These are phyloP conservation scores for Phialophora chinensis DNA, from an alignment of 2,329 filamentous ascomycete species.

Conservation along the genomic window DNA sequence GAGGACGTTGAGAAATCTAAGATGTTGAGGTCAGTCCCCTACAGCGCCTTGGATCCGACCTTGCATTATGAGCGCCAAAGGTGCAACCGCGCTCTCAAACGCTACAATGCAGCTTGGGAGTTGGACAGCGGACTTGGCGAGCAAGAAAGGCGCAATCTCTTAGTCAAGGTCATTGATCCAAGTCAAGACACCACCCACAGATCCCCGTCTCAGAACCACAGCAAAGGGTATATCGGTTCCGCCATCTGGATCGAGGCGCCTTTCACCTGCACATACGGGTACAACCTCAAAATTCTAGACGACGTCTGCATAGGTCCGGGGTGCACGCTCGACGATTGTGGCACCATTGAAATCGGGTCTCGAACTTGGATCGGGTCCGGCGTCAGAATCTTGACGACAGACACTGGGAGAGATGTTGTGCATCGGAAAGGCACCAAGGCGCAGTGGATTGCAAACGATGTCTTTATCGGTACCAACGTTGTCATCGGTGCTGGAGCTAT, in stretches of 20 bases:
- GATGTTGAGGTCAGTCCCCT: conserved; percentile 82
- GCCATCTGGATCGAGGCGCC: conserved; percentile 82
- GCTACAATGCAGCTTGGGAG: conserved; percentile 84
- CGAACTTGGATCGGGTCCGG: conserved; percentile 74
- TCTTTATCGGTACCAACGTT: conserved; percentile 77
- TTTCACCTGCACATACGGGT: conserved; percentile 93
- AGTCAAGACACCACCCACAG: conserved; percentile 74
- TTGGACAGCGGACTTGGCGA: conserved; percentile 72
- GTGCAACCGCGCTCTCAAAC: conserved; percentile 79
- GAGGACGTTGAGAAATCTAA: conserved; percentile 79
- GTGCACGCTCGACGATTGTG: conserved; percentile 87
- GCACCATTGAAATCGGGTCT: conserved; percentile 79
- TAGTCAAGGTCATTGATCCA: conserved; percentile 71
- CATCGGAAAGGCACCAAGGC: conserved; percentile 75
- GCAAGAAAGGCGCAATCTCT: conserved; percentile 42
- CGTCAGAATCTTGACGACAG: conserved; percentile 82
- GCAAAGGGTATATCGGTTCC: conserved; percentile 67
- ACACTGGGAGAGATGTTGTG: conserved; percentile 73
- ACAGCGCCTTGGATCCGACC: conserved; percentile 77
- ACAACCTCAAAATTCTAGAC: conserved; percentile 87
- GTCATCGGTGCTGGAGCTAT: conserved; percentile 68
- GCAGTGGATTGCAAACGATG: conserved; percentile 70
- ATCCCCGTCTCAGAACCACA: conserved; percentile 56
- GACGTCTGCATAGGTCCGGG: conserved; percentile 82
- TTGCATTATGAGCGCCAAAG: conserved; percentile 82